Conservation (phyloP, 352 stramenopile species). For the Thalassiosira mediterranea region DNA sequence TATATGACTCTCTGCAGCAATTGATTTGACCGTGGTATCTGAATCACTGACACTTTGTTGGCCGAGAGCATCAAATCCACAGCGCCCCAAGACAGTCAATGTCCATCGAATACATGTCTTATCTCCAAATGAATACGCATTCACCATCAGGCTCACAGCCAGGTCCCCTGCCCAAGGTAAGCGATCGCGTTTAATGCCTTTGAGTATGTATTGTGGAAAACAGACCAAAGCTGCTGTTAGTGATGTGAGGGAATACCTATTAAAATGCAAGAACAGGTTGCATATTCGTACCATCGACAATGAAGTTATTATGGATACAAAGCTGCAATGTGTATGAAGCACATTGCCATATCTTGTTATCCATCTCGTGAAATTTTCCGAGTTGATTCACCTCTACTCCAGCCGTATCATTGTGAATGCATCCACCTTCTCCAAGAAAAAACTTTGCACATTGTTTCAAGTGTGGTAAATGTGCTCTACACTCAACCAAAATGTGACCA, state of each 20-base stretch:
- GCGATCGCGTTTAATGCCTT: conserved; percentile 56
- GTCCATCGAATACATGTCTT: conserved; percentile 25
- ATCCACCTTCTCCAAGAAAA: no score
- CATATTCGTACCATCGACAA: conserved; percentile 57
- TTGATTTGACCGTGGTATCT: background rate
- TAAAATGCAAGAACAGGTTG: no score
- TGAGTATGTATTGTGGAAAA: no score
- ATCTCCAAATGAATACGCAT: conserved; percentile 34
- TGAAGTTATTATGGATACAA: conserved; percentile 47
- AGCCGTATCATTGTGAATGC: no score
- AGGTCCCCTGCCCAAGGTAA: conserved; percentile 54
- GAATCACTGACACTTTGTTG: no score
- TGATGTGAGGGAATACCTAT: no score
- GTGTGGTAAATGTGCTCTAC: conserved; percentile 7
- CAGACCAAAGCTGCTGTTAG: no score
- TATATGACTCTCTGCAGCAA: conserved; percentile 33
- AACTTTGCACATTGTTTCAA: background rate
- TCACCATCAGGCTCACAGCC: conserved; percentile 39
- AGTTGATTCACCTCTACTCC: no score
- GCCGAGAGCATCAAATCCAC: conserved; percentile 21
- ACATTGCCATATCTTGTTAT: conserved; percentile 45
- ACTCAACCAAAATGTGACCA: conserved; percentile 4
- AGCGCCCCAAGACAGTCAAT: conserved; percentile 47
- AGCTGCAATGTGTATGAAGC: conserved; percentile 32
- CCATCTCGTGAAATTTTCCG: no score